Evolutionary conservation across 768 basidiomycete species (phyloP).

Genomic region (Russula lepida): DNA sequence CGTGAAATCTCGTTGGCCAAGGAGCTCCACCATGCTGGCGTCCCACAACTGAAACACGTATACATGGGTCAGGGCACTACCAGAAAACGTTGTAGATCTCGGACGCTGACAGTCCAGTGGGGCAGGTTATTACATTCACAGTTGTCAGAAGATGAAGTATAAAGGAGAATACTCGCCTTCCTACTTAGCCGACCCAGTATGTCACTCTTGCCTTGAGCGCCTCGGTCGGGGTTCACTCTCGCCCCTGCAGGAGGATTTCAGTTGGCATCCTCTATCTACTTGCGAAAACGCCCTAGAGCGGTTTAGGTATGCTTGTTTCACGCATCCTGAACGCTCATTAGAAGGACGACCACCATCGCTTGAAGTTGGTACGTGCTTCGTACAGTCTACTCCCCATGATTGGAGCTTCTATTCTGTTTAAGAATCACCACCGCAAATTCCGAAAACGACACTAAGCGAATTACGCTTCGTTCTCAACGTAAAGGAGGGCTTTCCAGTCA

Average conservation of each 20-base stretch:
- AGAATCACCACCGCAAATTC: slow-evolving; percentile 13
- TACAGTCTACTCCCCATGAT: too few relatives aligned
- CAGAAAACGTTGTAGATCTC: background rate
- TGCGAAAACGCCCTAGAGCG: slow-evolving; percentile 57
- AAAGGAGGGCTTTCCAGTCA: background rate
- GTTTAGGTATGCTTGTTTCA: slow-evolving; percentile 63
- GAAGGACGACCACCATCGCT: background rate
- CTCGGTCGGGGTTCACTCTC: background rate
- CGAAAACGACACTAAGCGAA: background rate
- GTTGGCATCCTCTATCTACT: slow-evolving; percentile 59
- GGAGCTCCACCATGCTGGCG: slow-evolving; percentile 69
- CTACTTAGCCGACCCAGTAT: slow-evolving; percentile 77
- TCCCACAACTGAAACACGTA: slow-evolving; percentile 50
- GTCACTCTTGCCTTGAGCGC: slow-evolving; percentile 16
- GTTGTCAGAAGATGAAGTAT: slow-evolving; percentile 92
- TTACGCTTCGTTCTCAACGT: background rate
- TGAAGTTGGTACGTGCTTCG: background rate
- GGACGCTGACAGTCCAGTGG: background rate
- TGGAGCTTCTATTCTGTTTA: background rate
- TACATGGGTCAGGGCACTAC: slow-evolving; percentile 68
- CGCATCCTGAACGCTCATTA: slow-evolving; percentile 49
- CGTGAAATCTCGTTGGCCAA: slow-evolving; percentile 67
- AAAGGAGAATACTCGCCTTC: slow-evolving; percentile 92
- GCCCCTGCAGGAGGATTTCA: slow-evolving; percentile 57
- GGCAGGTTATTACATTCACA: slow-evolving; percentile 85